Percentiles rank a stretch among this genome's conserved stretches.
Evolutionary conservation across 495 filamentous ascomycete genomes (phyloP).

Genomic region (Chaetomidium leptoderma): DNA sequence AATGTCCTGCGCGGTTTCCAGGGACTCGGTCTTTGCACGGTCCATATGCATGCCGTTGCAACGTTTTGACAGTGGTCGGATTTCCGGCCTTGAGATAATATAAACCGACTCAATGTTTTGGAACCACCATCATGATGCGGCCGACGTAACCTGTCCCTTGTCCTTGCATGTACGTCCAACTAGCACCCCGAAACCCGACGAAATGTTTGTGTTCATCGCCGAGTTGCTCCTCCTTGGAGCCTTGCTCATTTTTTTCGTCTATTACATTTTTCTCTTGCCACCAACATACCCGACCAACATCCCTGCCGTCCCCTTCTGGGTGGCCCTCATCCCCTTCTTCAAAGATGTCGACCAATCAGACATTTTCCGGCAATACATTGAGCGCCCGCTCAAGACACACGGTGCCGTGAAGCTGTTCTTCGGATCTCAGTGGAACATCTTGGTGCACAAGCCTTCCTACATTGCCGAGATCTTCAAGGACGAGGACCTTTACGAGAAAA

Average conservation of each 20-base stretch:
- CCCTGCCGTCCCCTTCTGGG: slow-evolving; percentile 29
- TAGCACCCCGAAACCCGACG: neutral
- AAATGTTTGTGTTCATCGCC: slow-evolving; percentile 8
- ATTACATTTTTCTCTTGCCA: slow-evolving; percentile 13
- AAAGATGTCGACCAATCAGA: slow-evolving; percentile 32
- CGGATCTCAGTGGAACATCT: slow-evolving; percentile 19
- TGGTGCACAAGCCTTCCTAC: slow-evolving; percentile 34
- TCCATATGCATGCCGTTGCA: no score
- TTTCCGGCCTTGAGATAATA: no score
- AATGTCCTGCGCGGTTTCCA: no score
- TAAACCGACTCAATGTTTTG: no score
- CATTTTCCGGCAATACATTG: slow-evolving; percentile 28
- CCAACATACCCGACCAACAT: slow-evolving; percentile 26
- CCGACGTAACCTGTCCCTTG: no score
- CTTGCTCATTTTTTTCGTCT: neutral
- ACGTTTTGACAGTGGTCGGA: no score
- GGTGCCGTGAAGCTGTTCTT: slow-evolving; percentile 46
- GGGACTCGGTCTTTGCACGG: no score
- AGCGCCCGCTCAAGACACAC: slow-evolving; percentile 30
- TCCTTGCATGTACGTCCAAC: no score
- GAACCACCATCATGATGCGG: no score
- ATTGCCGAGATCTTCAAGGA: slow-evolving; percentile 46
- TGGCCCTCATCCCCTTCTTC: slow-evolving; percentile 31
- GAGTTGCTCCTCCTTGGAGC: slow-evolving; percentile 10
- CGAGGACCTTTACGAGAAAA: slow-evolving; percentile 43